Evolutionary conservation across 139 green algal species (phyloP).

Genomic region (Klebsormidium nitens): DNA sequence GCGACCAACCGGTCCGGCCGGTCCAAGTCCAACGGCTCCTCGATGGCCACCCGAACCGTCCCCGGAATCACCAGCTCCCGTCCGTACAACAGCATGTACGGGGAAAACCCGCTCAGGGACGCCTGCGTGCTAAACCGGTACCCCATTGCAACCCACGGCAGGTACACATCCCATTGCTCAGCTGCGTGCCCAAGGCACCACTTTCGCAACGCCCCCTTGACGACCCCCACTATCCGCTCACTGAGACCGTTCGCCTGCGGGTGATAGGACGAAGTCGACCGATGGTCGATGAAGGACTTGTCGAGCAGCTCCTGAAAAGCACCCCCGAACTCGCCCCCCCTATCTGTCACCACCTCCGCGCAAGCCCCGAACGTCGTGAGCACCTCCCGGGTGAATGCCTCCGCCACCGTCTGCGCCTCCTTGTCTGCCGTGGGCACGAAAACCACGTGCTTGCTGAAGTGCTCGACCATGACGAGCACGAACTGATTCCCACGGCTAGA

Average conservation of each 20-base stretch:
- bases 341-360: conserved; percentile 40
- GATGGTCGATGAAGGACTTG: conserved; percentile 29
- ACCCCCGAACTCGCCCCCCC: conserved; percentile 28
- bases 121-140: conserved; percentile 36
- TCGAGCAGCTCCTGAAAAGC: conserved; percentile 36
- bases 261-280: conserved; percentile 12
- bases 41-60: too few species aligned
- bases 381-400: conserved; percentile 22
- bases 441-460: conserved; percentile 11
- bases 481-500: not conserved
- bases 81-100: conserved; percentile 36
- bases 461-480: conserved; percentile 15
- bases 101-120: not conserved
- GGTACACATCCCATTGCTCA: conserved; percentile 5
- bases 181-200: not conserved
- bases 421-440: not conserved
- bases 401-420: not conserved
- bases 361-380: conserved; percentile 12
- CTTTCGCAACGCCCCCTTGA: conserved; percentile 38
- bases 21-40: too few species aligned
- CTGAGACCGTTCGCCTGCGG: conserved; percentile 36
- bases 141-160: conserved; percentile 33
- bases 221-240: conserved; percentile 25
- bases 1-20: too few species aligned
- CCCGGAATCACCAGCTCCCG: not conserved